Conservation (phyloP, 495 filamentous ascomycete species). For the Tirmania nivea region DNA sequence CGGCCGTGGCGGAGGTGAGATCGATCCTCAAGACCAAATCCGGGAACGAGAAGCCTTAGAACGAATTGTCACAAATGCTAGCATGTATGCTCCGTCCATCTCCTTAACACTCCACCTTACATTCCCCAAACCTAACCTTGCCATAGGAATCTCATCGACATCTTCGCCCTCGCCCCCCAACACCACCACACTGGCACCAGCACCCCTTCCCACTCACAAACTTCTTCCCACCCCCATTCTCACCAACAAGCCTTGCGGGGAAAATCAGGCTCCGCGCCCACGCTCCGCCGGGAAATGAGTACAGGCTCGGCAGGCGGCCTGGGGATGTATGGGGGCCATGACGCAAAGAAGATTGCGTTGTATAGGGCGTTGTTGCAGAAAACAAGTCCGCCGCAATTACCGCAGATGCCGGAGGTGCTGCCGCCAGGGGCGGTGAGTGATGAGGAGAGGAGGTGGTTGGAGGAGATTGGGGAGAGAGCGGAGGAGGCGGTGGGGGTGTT, state of each 20-base stretch:
- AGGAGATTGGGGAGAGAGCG: constrained; percentile 11
- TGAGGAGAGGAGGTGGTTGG: constrained; percentile 17
- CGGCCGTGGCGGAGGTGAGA: not conserved
- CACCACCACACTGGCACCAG: constrained; percentile 3
- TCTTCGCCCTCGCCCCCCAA: constrained; percentile 17
- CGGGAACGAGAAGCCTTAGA: not conserved
- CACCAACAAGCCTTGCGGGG: too few species aligned
- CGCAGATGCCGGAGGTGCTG: constrained; percentile 16
- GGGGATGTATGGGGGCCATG: not conserved
- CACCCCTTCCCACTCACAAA: constrained; percentile 6
- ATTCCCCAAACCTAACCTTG: too few species aligned
- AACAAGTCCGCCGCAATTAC: constrained; percentile 10
- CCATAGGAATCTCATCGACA: constrained; percentile 16
- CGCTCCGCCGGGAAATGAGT: not conserved
- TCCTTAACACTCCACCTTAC: too few species aligned
- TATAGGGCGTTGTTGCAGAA: constrained; percentile 15
- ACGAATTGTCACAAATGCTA: not conserved
- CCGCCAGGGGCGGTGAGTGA: constrained; percentile 10
- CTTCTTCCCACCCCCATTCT: too few species aligned
- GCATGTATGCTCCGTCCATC: not conserved
- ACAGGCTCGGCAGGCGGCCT: not conserved
- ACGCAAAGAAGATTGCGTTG: constrained; percentile 8
- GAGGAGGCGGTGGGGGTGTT: constrained; percentile 18
- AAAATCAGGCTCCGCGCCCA: not conserved
- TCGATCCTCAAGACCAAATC: not conserved